Evolutionary conservation across 768 basidiomycete genomes (phyloP).

Genomic region (Chalciporus sphaerocephalus): DNA sequence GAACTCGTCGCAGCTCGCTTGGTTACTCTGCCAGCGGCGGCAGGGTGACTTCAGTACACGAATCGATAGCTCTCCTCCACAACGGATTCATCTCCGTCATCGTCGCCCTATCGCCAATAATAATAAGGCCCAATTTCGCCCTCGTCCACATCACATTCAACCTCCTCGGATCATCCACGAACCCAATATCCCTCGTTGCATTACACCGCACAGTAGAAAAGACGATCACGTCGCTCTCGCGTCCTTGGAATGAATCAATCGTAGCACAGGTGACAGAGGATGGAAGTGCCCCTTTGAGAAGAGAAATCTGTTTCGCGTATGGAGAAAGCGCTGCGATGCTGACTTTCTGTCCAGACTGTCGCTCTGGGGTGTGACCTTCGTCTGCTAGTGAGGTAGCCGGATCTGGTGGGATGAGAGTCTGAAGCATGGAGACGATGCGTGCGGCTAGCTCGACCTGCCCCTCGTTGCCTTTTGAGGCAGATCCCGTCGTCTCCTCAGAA

Average conservation of each 20-base stretch:
- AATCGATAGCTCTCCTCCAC: slow-evolving; percentile 49
- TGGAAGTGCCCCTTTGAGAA: slow-evolving; percentile 38
- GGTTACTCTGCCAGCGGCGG: slow-evolving; percentile 5
- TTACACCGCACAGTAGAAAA: slow-evolving; percentile 65
- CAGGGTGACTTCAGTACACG: slow-evolving; percentile 28
- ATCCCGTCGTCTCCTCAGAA: slow-evolving; percentile 54
- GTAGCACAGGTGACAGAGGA: slow-evolving; percentile 21
- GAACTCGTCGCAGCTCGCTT: neutral
- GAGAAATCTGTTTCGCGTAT: slow-evolving; percentile 52
- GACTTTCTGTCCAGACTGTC: slow-evolving; percentile 1
- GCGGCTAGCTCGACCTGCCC: slow-evolving; percentile 54
- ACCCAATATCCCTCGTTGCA: slow-evolving; percentile 55
- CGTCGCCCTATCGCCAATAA: slow-evolving; percentile 56
- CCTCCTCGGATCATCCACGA: slow-evolving; percentile 52
- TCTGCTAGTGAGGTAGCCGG: neutral
- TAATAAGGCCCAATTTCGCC: slow-evolving; percentile 51
- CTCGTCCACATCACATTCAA: slow-evolving; percentile 73
- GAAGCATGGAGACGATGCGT: slow-evolving; percentile 44
- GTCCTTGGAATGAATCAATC: slow-evolving; percentile 54
- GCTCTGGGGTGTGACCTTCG: neutral
- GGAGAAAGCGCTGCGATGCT: slow-evolving; percentile 42
- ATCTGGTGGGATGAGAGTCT: slow-evolving; percentile 1
- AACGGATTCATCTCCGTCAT: slow-evolving; percentile 39
- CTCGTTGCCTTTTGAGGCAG: slow-evolving; percentile 56
- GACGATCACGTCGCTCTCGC: slow-evolving; percentile 64